A percentile compares a stretch with the other conserved stretches of the same genome.
phyloP scores from a whole-genome alignment of 495 filamentous ascomycete genomes.

The Ramalina peruviana region DNA sequence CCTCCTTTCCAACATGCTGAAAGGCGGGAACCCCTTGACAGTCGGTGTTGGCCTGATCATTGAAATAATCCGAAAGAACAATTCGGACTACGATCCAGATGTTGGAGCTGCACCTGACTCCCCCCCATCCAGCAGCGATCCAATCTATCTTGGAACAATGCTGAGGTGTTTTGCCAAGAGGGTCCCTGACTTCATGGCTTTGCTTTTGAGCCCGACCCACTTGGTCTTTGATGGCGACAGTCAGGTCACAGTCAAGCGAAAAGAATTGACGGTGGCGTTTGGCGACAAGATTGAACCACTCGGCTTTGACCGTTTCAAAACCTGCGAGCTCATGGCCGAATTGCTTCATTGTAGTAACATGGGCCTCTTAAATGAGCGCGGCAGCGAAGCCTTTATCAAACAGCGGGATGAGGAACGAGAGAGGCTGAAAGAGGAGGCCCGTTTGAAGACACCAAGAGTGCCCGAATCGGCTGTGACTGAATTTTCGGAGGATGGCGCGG shows the following conservation, averaged over 20 bases:
- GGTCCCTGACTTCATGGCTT: slow-evolving; percentile 90
- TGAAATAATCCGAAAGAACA: slow-evolving; percentile 98
- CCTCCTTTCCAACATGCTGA: slow-evolving; percentile 80
- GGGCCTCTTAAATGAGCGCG: slow-evolving; percentile 85
- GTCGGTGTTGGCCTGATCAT: slow-evolving; percentile 97
- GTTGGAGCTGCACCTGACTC: slow-evolving; percentile 63
- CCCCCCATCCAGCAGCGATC: slow-evolving; percentile 70
- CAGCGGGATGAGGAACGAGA: slow-evolving; percentile 72
- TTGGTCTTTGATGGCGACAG: slow-evolving; percentile 45
- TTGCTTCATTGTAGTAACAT: slow-evolving; percentile 98
- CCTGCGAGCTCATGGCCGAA: slow-evolving; percentile 97
- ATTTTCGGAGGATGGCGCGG: slow-evolving; percentile 34
- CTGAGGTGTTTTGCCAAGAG: slow-evolving; percentile 79
- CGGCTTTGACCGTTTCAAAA: slow-evolving; percentile 97
- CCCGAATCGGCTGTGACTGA: slow-evolving; percentile 29
- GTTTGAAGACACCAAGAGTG: slow-evolving; percentile 25
- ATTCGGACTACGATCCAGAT: slow-evolving; percentile 96
- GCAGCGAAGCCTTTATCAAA: slow-evolving; percentile 76
- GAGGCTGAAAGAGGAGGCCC: slow-evolving; percentile 55
- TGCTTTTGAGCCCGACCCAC: slow-evolving; percentile 57
- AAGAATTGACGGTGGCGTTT: slow-evolving; percentile 70
- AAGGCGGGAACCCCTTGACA: slow-evolving; percentile 85
- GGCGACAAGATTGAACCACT: slow-evolving; percentile 84
- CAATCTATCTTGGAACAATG: slow-evolving; percentile 91
- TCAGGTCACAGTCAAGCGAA: slow-evolving; percentile 42